Evolutionary conservation across 202 grass and related monocot genomes (phyloP), one percentile per base, ranked within the genome.

Genomic region (Musa balbisiana): DNA sequence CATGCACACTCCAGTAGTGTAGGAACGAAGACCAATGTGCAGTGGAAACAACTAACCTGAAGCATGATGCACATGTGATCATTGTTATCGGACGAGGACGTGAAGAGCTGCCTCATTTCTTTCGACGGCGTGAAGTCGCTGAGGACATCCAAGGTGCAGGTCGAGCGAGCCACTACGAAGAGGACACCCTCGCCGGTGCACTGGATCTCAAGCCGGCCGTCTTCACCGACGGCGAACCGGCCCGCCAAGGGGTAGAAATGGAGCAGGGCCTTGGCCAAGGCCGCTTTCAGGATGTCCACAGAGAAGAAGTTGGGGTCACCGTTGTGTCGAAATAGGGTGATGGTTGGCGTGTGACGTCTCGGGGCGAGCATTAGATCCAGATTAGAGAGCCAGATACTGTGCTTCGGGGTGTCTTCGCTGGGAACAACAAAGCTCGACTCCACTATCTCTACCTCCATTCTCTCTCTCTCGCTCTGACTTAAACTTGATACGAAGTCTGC

Each of bases 351-450:
- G 65, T 77, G 25, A 43, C 33, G 0, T 12, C 21, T 53, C 8
- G 49, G 3, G 2, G 24, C 5, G 9, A 27, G n/a, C 0, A 69
- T 10, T 20, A 76, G 80, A 49, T 86, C 25, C 49, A 84, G 66
- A 20, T 85, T 60, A 8, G 80, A 85, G 19, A 83, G 62, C 80
- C 76, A 78, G 0, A 83, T 5, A 0, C 2, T 23, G 19, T 83
- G 69, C 2, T 20, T 68, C 8, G 81, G 76, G 14, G 83, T 86
- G 43, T n/a, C 76, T 22, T 76, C 79, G 19, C 67, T 76, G 11
- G 79, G 82, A 33, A 55, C 51, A 15, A 87, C 84, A 11, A 87
- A 21, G 22, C n/a, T n/a, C 20, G 79, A 83, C 67, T 73, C 69
- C 20, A 80, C 26, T 11, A 87, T 59, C 6, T 83, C 80, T 1